These are phyloP conservation scores for Rhizopogon vesiculosus DNA, from an alignment of 768 basidiomycete genomes.

Conservation along the genomic window DNA sequence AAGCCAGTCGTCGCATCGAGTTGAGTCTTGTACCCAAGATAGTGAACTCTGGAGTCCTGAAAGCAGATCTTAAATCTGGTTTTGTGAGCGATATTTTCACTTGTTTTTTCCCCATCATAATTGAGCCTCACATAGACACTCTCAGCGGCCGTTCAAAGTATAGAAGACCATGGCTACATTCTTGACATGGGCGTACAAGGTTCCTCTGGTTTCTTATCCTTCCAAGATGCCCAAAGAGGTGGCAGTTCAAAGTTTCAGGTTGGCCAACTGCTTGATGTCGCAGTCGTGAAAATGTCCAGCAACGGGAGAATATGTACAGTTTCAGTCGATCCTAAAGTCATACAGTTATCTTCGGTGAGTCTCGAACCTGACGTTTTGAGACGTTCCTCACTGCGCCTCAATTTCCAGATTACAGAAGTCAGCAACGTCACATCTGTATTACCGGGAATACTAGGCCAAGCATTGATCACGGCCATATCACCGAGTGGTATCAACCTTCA, in stretches of 20 bases:
- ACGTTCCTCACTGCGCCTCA: conserved; percentile 1
- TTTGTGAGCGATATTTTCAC: conserved; percentile 50
- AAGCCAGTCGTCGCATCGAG: conserved; percentile 75
- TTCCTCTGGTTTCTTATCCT: conserved; percentile 81
- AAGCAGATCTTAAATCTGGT: conserved; percentile 69
- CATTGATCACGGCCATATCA: conserved; percentile 74
- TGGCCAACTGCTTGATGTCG: conserved; percentile 65
- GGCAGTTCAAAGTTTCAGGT: conserved; percentile 37
- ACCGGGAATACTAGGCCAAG: conserved; percentile 85
- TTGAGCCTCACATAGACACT: conserved; percentile 47
- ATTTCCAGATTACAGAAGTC: conserved; percentile 64
- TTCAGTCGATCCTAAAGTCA: conserved; percentile 50
- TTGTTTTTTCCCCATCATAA: conserved; percentile 1
- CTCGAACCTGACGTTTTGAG: background rate
- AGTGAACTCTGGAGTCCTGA: conserved; percentile 77
- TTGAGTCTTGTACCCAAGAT: conserved; percentile 78
- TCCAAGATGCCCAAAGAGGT: conserved; percentile 70
- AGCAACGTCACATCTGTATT: conserved; percentile 76
- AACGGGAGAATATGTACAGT: conserved; percentile 50
- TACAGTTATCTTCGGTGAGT: conserved; percentile 55
- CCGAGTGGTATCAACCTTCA: conserved; percentile 81
- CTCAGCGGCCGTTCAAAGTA: conserved; percentile 70
- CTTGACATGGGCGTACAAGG: conserved; percentile 78
- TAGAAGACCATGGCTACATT: conserved; percentile 94
- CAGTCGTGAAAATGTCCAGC: conserved; percentile 62